Evolutionary conservation across 768 basidiomycete species (phyloP).

Genomic region (Suillus subluteus): DNA sequence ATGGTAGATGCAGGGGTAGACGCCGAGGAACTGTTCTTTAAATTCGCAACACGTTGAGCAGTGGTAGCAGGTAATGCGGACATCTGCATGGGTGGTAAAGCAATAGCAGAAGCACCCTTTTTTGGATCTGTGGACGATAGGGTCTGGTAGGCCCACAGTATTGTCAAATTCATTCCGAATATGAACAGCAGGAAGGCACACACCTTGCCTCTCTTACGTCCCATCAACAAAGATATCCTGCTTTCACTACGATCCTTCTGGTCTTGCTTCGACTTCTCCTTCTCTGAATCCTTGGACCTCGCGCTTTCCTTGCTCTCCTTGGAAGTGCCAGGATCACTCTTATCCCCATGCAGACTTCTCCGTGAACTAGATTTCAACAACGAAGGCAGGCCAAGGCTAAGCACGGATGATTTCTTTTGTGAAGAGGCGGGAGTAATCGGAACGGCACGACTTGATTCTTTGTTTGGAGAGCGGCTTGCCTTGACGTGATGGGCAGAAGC

Average conservation of each 20-base stretch:
- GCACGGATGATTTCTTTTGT: slow-evolving; percentile 81
- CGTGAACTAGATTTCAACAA: slow-evolving; percentile 86
- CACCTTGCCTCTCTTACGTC: slow-evolving; percentile 91
- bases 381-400: slow-evolving; percentile 80
- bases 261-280: slow-evolving; percentile 69
- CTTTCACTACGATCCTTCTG: slow-evolving; percentile 87
- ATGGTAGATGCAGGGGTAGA: slow-evolving; percentile 46
- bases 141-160: slow-evolving; percentile 52
- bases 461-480: slow-evolving; percentile 52
- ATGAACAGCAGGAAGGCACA: slow-evolving; percentile 22
- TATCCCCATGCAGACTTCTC: slow-evolving; percentile 73
- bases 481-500: slow-evolving; percentile 45
- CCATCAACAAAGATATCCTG: slow-evolving; percentile 85
- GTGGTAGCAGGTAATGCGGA: slow-evolving; percentile 80
- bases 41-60: slow-evolving; percentile 81
- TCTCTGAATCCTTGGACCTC: slow-evolving; percentile 46
- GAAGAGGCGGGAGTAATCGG: slow-evolving; percentile 60
- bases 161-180: slow-evolving; percentile 8
- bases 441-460: slow-evolving; percentile 55
- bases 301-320: slow-evolving; percentile 58
- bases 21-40: slow-evolving; percentile 59
- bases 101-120: slow-evolving; percentile 69
- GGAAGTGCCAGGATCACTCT: slow-evolving; percentile 39
- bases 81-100: slow-evolving; percentile 90
- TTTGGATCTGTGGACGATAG: slow-evolving; percentile 81